A percentile compares a stretch with the other conserved stretches of the same genome.
phyloP scores from a whole-genome alignment of 2,329 filamentous ascomycete genomes.

The Fusarium tuaranense region DNA sequence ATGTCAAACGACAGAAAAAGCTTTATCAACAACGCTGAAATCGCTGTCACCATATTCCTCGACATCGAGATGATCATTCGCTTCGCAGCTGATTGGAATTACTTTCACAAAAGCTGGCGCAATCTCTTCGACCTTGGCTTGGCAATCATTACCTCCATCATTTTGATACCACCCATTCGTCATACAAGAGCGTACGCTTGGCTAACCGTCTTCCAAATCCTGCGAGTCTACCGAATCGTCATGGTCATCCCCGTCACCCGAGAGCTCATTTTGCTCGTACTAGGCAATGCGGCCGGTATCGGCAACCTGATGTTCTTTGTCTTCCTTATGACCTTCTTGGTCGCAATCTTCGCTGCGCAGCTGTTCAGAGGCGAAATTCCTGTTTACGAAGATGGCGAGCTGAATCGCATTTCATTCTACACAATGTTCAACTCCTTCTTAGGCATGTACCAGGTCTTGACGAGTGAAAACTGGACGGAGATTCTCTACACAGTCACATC shows the following conservation, averaged over 20 bases:
- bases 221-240: conserved; percentile 92
- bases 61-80: conserved; percentile 86
- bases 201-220: conserved; percentile 92
- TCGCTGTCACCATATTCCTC: conserved; percentile 81
- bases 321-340: conserved; percentile 93
- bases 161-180: conserved; percentile 85
- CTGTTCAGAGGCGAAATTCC: conserved; percentile 91
- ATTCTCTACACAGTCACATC: conserved; percentile 87
- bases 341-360: conserved; percentile 92
- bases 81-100: conserved; percentile 81
- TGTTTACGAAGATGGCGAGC: conserved; percentile 68
- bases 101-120: conserved; percentile 78
- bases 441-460: conserved; percentile 97
- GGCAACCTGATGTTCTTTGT: conserved; percentile 96
- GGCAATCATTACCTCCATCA: conserved; percentile 84
- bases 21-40: conserved; percentile 80
- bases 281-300: conserved; percentile 93
- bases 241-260: conserved; percentile 88
- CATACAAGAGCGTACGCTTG: conserved; percentile 83
- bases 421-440: conserved; percentile 96
- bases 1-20: conserved; percentile 73
- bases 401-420: conserved; percentile 81
- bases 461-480: conserved; percentile 94
- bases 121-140: conserved; percentile 87
- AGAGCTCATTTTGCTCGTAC: conserved; percentile 86